Evolutionary conservation across 1,284 basidiomycete species (phyloP).

Genomic region (Pyrrhoderma lamaoense): DNA sequence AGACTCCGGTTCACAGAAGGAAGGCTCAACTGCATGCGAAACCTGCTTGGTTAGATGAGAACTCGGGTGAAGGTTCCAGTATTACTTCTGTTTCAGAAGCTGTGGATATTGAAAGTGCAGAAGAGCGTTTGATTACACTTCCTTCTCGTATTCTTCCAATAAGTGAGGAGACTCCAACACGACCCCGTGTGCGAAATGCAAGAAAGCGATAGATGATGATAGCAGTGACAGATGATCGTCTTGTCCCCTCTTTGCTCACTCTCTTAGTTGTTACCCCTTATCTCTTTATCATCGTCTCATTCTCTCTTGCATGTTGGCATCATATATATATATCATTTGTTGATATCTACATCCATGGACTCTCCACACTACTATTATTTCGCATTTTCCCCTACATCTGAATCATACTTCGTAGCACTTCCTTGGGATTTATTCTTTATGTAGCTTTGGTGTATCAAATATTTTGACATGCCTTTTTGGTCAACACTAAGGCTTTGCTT

Average conservation of each 20-base stretch:
- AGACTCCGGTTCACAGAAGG: slow-evolving; percentile 13
- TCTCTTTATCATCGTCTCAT: not conserved
- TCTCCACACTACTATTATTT: not conserved
- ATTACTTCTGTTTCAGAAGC: slow-evolving; percentile 1
- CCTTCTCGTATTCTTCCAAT: slow-evolving; percentile 9
- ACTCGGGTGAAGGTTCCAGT: slow-evolving; percentile 1
- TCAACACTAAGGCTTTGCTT: not conserved
- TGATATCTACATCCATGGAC: slow-evolving; percentile 6
- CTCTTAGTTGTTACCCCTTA: not conserved
- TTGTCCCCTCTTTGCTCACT: not conserved
- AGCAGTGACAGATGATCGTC: not conserved
- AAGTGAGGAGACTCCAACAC: slow-evolving; percentile 17
- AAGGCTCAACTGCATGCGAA: not conserved
- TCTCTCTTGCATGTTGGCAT: slow-evolving; percentile 3
- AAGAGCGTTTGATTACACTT: slow-evolving; percentile 1
- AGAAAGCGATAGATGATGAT: slow-evolving; percentile 9
- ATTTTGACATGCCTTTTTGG: not conserved
- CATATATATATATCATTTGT: not conserved
- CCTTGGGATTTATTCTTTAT: slow-evolving; percentile 17
- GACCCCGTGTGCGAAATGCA: slow-evolving; percentile 13
- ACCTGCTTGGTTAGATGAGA: slow-evolving; percentile 2
- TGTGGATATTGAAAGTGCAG: slow-evolving; percentile 4
- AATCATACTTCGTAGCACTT: slow-evolving; percentile 1
- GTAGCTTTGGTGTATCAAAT: slow-evolving; percentile 6
- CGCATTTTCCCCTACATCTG: not conserved